phyloP scores from a whole-genome alignment of 2,329 filamentous ascomycete genomes.

The Elsinoe perseae region DNA sequence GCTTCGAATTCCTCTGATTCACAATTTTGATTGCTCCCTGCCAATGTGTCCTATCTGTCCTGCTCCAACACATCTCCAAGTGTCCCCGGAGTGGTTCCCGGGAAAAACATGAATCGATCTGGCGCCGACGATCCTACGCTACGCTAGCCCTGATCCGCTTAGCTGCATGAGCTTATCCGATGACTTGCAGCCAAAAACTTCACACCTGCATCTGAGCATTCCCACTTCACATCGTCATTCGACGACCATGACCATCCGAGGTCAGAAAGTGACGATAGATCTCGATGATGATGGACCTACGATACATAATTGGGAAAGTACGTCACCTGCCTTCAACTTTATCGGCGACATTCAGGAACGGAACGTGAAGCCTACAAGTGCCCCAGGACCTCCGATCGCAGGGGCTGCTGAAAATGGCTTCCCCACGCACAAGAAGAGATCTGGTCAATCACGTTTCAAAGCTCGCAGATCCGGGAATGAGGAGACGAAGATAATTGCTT shows the following conservation, averaged over 20 bases:
- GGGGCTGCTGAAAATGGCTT: slow-evolving; percentile 60
- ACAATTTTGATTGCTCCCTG: too few relatives aligned
- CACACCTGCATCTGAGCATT: background rate
- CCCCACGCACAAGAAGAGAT: slow-evolving; percentile 77
- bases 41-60: too few relatives aligned
- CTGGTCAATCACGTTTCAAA: slow-evolving; percentile 69
- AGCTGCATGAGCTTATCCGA: slow-evolving; percentile 12
- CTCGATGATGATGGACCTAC: slow-evolving; percentile 45
- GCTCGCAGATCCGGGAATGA: slow-evolving; percentile 34
- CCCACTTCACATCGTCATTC: background rate
- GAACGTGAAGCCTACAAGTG: slow-evolving; percentile 32
- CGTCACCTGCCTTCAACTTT: slow-evolving; percentile 36
- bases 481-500: background rate
- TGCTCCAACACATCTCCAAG: too few relatives aligned
- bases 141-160: background rate
- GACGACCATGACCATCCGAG: slow-evolving; percentile 35
- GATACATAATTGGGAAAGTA: slow-evolving; percentile 25
- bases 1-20: too few relatives aligned
- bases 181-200: slow-evolving; percentile 14
- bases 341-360: slow-evolving; percentile 77
- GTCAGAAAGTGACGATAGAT: slow-evolving; percentile 55
- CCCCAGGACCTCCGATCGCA: slow-evolving; percentile 57
- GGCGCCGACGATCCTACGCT: slow-evolving; percentile 2
- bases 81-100: slow-evolving; percentile 10
- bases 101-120: slow-evolving; percentile 5